Evolutionary conservation across 2,329 filamentous ascomycete species (phyloP), one percentile per base, ranked within the genome.

Genomic region (Pestalotiopsis sp.): DNA sequence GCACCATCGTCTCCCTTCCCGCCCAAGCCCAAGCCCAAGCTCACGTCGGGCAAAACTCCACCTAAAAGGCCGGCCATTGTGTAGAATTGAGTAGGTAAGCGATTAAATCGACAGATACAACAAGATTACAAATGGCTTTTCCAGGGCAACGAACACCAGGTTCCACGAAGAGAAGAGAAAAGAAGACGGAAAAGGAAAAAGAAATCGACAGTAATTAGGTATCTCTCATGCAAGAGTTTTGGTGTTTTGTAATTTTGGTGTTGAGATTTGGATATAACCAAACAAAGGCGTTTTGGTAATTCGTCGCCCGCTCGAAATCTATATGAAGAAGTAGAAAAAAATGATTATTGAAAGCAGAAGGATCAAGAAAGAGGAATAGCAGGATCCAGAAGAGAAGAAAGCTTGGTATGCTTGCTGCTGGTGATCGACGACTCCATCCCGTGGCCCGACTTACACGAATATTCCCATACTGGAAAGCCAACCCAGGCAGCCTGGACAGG

Each of bases 51-150:
- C 25, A 66, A 66, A 60, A 69, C 49, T 52, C 68, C 66, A 9
- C 27, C 49, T 36, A 70, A 70, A 63, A 70, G 68, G 62, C 68
- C 68, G 66, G 68, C 58, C 68, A 70, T 70, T 27, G 27, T 68
- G 66, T 36, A 65, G 60, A 52, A 25, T 20, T 62, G 45, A 62
- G 45, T 49, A 45, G 14, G 45, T 52, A 52, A 52, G 45, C 45
- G 45, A 52, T 52, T 7, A 45, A 45, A 17, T 17, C 41, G 45
- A 23, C n/a, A n/a, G 45, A 52, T 52, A 52, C 45, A 36, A 36
- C 31, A 52, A 49, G 7, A 20, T 27, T 23, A 56, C 52, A 31
- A 66, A 31, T 38, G 56, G 45, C 49, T 66, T 66, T 66, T 59
- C 52, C 64, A 66, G 41, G 41, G 56, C 56, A 27, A 27, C n/a